Evolutionary conservation across 2,329 filamentous ascomycete genomes (phyloP), one percentile per base, ranked within the genome.

Genomic region (Lizonia empirigonia): DNA sequence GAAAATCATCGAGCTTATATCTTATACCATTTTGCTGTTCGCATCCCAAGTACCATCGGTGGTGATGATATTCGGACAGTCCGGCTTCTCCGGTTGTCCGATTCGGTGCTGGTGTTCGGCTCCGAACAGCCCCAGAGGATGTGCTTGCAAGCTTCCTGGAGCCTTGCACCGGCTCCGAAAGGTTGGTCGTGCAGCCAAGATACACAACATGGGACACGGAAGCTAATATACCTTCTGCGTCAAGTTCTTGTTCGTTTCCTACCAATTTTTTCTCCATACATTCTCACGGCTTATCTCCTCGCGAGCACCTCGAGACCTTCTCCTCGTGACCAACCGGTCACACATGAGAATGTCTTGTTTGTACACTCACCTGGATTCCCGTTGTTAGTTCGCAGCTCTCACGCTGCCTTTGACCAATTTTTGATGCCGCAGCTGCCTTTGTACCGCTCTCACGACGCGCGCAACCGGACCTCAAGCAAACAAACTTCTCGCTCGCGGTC

Each of bases 51-150:
- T 16, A 8, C n/a, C 4, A n/a, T 16, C 20, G 15, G 27, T 8
- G 40, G n/a, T 39, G 29, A 16, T 20, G 27, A 29, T 29, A 23
- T 16, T 35, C 39, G 47, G 47, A 50, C 18, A 33, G 29, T 27
- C 26, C 27, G 20, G n/a, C 40, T 27, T 24, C 27, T 37, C 44
- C 50, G 34, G 27, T 34, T 13, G 15, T 38, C 27, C 34, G 23
- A n/a, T 7, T 4, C 27, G 29, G 12, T 4, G 22, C 30, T 36
- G 23, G 18, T 3, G 6, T 29, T 38, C 47, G 40, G 39, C 34
- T 50, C 47, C 47, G 47, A 44, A 7, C n/a, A 18, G 26, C 20
- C 18, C 12, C 19, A 18, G 32, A 20, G 20, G 36, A 13, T 16
- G 10, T 15, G 5, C 7, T n/a, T 6, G n/a, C n/a, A 24, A 16